Evolutionary conservation across 345 rosid species (phyloP), one percentile per base, ranked within the genome.

Genomic region (Aethionema arabicum): DNA sequence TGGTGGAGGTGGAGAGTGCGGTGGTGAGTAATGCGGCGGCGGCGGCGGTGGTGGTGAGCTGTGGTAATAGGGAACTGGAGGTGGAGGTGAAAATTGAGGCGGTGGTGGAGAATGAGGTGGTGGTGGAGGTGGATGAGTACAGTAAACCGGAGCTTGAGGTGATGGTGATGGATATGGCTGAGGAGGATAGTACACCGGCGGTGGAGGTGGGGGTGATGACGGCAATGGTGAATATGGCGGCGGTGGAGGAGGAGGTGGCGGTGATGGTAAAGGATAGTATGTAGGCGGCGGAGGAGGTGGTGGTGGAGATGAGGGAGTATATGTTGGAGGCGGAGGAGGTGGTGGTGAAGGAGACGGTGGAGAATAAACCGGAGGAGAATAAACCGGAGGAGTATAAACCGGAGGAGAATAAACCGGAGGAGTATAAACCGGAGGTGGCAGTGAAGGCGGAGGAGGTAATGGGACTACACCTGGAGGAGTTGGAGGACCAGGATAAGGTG

Each of bases 31-130:
- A 11, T 49, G 50, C 7, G 69, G 62, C 10, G 67, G 77, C 7
- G 79, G 73, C 0, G 82, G 88, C 2, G 87, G 85, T 21, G 88
- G 85, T 40, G 84, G 80, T 2, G 79, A 74, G 63, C 54, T 72
- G 48, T 81, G 52, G 60, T 74, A 63, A 65, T 75, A 71, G 0
- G 77, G 11, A 57, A 42, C 7, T 61, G 65, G 14, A 5, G 61
- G 75, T n/a, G 86, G 80, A 0, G 80, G 83, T 16, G 82, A 74
- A 40, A 68, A 67, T 12, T 68, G 77, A 7, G 83, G 83, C 5
- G 79, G 72, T 15, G 80, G 73, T 7, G 80, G 63, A 3, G 52
- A 61, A 12, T 78, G 69, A 5, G 77, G 77, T 1, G 79, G 80
- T 2, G 79, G 75, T 11, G 84, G 61, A 0, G 86, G 72, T 0